These are phyloP conservation scores for Pyrenochaeta sp. DNA, from an alignment of 2,329 filamentous ascomycete species.

Conservation along the genomic window DNA sequence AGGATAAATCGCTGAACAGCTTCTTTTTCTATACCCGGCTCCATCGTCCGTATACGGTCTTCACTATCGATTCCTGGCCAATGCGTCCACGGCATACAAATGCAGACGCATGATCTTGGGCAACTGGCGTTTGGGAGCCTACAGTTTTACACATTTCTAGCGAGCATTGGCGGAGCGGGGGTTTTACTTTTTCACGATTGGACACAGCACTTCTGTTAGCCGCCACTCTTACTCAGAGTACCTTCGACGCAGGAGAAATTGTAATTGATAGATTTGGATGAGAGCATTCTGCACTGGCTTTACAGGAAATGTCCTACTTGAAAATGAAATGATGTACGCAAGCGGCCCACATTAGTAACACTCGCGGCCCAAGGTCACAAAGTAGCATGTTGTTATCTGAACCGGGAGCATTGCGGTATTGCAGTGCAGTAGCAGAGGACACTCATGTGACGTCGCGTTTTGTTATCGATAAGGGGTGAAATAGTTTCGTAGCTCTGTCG, in stretches of 20 bases:
- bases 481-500: conserved; percentile 23
- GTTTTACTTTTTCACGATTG: conserved; percentile 33
- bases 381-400: too few relatives aligned
- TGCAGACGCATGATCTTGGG: conserved; percentile 28
- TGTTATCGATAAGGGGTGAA: conserved; percentile 43
- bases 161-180: conserved; percentile 51
- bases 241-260: conserved; percentile 24
- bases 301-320: background rate
- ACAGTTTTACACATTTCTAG: conserved; percentile 46
- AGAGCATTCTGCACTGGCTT: background rate
- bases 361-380: conserved; percentile 6
- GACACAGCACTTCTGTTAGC: conserved; percentile 43
- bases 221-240: conserved; percentile 17
- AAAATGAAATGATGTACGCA: conserved; percentile 7
- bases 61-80: conserved; percentile 33
- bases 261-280: conserved; percentile 36
- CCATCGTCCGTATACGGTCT: conserved; percentile 27
- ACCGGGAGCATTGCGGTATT: too few relatives aligned
- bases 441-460: conserved; percentile 32
- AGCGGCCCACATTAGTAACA: background rate
- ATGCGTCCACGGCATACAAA: conserved; percentile 33
- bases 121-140: conserved; percentile 41
- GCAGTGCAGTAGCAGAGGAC: conserved; percentile 7
- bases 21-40: conserved; percentile 34
- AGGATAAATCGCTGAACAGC: conserved; percentile 59